Evolutionary conservation across 345 rosid species (phyloP).

Genomic region (Gynandropsis gynandra): DNA sequence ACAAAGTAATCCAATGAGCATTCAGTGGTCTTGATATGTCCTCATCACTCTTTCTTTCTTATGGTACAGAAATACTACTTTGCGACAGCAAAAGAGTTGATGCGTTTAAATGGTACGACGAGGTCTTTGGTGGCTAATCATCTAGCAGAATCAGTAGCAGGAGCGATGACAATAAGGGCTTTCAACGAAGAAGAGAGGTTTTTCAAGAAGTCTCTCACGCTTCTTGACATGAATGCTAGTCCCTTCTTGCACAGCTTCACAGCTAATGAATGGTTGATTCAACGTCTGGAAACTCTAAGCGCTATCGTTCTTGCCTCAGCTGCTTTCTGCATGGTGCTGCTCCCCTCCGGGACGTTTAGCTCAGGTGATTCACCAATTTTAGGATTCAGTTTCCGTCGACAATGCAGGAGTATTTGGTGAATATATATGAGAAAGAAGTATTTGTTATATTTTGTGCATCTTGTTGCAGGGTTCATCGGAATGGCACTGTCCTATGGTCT

Average conservation of each 20-base stretch:
- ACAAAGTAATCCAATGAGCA: too few relatives aligned
- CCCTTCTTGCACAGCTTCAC: slow-evolving; percentile 68
- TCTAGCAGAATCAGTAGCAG: slow-evolving; percentile 70
- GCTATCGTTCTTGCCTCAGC: slow-evolving; percentile 53
- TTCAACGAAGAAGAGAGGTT: slow-evolving; percentile 61
- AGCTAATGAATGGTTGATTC: slow-evolving; percentile 73
- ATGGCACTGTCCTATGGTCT: slow-evolving; percentile 80
- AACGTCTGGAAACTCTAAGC: slow-evolving; percentile 53
- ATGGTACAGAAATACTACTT: slow-evolving; percentile 49
- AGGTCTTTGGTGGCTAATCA: slow-evolving; percentile 71
- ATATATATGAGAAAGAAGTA: too few relatives aligned
- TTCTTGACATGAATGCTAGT: slow-evolving; percentile 57
- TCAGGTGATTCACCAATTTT: too few relatives aligned
- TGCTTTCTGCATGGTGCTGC: slow-evolving; percentile 69
- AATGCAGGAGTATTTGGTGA: too few relatives aligned
- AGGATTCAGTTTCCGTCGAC: too few relatives aligned
- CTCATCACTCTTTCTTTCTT: too few relatives aligned
- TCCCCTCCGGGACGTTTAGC: slow-evolving; percentile 66
- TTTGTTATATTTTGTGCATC: too few relatives aligned
- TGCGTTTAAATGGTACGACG: slow-evolving; percentile 67
- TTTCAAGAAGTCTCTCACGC: slow-evolving; percentile 47
- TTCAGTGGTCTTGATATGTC: too few relatives aligned
- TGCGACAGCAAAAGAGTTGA: slow-evolving; percentile 62
- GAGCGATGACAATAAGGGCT: slow-evolving; percentile 65
- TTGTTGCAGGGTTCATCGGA: slow-evolving; percentile 60